phyloP scores from a whole-genome alignment of 1,284 basidiomycete genomes.

The Sanghuangporus baumii region DNA sequence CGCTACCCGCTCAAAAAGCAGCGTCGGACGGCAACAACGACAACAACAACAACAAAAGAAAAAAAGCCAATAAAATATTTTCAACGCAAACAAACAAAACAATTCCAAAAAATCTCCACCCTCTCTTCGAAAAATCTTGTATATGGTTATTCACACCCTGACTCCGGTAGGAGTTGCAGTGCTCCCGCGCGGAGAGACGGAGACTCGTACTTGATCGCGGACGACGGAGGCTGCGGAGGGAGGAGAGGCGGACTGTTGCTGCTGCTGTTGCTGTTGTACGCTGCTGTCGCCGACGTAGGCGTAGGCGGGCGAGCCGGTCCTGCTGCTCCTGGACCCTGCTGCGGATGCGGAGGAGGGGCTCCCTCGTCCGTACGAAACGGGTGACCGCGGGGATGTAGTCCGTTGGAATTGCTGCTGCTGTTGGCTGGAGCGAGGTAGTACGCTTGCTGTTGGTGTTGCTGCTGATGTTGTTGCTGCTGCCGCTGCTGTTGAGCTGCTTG shows the following conservation, averaged over 20 bases:
- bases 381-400: conserved; percentile 21
- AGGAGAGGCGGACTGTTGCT: conserved; percentile 5
- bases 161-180: conserved; percentile 28
- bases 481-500: neutral
- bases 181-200: conserved; percentile 13
- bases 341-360: neutral
- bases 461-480: neutral
- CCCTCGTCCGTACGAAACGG: conserved; percentile 4
- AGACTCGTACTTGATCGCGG: conserved; percentile 29
- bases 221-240: conserved; percentile 8
- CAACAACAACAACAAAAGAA: neutral
- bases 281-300: conserved; percentile 22
- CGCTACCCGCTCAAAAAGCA: neutral
- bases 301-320: conserved; percentile 23
- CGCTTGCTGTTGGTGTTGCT: conserved; percentile 20
- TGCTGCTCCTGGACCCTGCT: conserved; percentile 20
- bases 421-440: neutral
- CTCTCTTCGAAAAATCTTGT: neutral
- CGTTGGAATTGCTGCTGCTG: conserved; percentile 5
- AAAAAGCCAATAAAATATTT: neutral
- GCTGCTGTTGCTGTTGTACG: conserved; percentile 19
- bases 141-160: conserved; percentile 21
- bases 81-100: neutral
- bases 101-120: neutral
- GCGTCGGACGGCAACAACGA: neutral